These are phyloP conservation scores for Populus nigra DNA, from an alignment of 345 rosid species.

Conservation along the genomic window DNA sequence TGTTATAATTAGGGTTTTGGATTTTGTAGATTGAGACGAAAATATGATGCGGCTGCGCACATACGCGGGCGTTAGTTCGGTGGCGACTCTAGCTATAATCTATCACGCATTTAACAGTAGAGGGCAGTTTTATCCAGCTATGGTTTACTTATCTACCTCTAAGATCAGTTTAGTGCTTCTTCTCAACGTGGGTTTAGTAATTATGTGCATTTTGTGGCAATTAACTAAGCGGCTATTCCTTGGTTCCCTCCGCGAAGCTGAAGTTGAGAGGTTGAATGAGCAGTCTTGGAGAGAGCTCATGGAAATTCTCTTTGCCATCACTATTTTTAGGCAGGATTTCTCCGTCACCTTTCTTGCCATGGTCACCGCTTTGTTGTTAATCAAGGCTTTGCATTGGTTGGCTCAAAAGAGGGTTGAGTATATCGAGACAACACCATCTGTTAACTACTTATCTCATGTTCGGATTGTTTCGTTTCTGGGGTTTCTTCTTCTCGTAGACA, in stretches of 20 bases:
- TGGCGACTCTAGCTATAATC: constrained; percentile 53
- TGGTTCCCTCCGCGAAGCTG: constrained; percentile 93
- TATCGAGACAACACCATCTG: constrained; percentile 92
- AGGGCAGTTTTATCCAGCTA: constrained; percentile 89
- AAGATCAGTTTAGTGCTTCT: constrained; percentile 76
- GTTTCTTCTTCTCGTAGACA: constrained; percentile 69
- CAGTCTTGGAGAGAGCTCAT: constrained; percentile 91
- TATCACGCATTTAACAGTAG: constrained; percentile 84
- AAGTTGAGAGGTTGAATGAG: constrained; percentile 89
- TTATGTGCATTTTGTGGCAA: constrained; percentile 79
- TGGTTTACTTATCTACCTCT: constrained; percentile 78
- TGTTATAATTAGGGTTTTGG: not conserved
- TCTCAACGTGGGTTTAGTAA: constrained; percentile 81
- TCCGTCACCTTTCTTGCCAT: constrained; percentile 74
- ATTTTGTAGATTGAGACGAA: not conserved
- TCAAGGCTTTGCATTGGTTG: constrained; percentile 91
- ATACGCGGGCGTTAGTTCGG: constrained; percentile 62
- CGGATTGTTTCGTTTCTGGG: constrained; percentile 80
- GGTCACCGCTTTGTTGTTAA: constrained; percentile 71
- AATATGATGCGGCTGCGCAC: constrained; percentile 74
- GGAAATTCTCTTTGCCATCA: constrained; percentile 93
- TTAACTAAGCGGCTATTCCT: constrained; percentile 68
- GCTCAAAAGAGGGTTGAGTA: constrained; percentile 95
- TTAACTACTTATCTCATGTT: constrained; percentile 57
- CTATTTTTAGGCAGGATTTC: constrained; percentile 89